A percentile compares a stretch with the other conserved stretches of the same genome.
These are phyloP conservation scores for Silene coronaria DNA, from an alignment of 179 eudicot species.

Conservation along the genomic window DNA sequence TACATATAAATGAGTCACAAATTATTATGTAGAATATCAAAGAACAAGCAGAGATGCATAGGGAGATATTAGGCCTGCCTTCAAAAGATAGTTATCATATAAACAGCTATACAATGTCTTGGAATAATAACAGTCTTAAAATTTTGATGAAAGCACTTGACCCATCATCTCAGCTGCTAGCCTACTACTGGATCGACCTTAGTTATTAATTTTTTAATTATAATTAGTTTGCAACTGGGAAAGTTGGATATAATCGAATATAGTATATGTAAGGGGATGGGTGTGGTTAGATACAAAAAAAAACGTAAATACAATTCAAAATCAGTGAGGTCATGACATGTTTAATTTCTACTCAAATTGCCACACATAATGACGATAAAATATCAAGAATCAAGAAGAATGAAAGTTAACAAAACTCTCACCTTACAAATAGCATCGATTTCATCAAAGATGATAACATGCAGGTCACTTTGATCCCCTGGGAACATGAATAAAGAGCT, in stretches of 20 bases:
- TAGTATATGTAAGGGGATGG: neutral
- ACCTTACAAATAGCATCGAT: constrained; percentile 99
- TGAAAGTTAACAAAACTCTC: constrained; percentile 17
- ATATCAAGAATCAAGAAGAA: constrained; percentile 5
- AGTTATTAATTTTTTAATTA: neutral
- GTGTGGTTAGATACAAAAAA: neutral
- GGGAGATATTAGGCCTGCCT: neutral
- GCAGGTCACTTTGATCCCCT: constrained; percentile 98
- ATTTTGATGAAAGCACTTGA: neutral
- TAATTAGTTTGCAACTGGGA: neutral
- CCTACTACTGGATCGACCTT: neutral
- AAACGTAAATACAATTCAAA: neutral
- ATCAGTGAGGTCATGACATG: neutral
- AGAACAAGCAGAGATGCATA: neutral
- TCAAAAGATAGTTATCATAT: neutral
- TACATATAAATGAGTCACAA: neutral
- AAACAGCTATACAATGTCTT: neutral
- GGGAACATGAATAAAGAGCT: constrained; percentile 25
- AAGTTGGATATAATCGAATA: neutral
- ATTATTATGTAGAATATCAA: constrained; percentile 1
- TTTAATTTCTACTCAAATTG: neutral
- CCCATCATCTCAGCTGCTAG: neutral
- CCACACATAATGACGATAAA: neutral
- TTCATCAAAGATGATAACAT: constrained; percentile 97
- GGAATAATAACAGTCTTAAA: neutral